Base-by-base conservation (phyloP, 108 stramenopile genomes). In the Fragilaria crotonensis region DNA sequence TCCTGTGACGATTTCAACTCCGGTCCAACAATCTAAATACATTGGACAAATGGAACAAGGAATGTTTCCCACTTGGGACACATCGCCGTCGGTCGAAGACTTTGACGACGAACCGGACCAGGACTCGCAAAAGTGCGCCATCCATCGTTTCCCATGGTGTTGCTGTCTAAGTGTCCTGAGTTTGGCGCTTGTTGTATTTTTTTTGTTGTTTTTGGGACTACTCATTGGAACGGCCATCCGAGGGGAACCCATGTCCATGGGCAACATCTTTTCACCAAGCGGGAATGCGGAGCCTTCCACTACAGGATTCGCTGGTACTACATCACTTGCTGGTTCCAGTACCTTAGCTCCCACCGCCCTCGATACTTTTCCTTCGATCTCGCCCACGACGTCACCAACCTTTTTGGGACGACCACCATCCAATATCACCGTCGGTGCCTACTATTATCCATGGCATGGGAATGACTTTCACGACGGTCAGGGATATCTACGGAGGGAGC, bases 361-460 rank as follows among this genome's bases (percentile, higher is more conserved):
- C 36, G 7, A 41, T n/a, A n/a, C n/a, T n/a, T 41, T 14, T 7
- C 36, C 36, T 41, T 41, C 36, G 14, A 11, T 11, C 14, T 11
- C 14, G 36, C 36, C 36, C 7, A 41, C 36, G 7, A 41, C 14
- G 36, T 7, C 36, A 41, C 36, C 36, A 11, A 41, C 36, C 11
- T 41, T 41, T 41, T 41, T 41, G 14, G 36, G 36, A 11, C 36
- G 11, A 41, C 36, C 36, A 11, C 36, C 36, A 14, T 41, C 36
- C 14, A 41, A 66, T 21, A 45, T 51, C 19, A 52, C 59, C 0
- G 50, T 66, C 5, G 71, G 71, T 1, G 71, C 49, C 0, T 72
- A 72, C 30, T 72, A 72, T 27, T 72, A 72, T 48, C 65, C 71
- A 18, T 72, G 71, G 71, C 51, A 66, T 45, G 25, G 30, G 22